A percentile compares a stretch with the other conserved stretches of the same genome.
Evolutionary conservation across 345 rosid species (phyloP).

Genomic region (Citrus trifoliata): DNA sequence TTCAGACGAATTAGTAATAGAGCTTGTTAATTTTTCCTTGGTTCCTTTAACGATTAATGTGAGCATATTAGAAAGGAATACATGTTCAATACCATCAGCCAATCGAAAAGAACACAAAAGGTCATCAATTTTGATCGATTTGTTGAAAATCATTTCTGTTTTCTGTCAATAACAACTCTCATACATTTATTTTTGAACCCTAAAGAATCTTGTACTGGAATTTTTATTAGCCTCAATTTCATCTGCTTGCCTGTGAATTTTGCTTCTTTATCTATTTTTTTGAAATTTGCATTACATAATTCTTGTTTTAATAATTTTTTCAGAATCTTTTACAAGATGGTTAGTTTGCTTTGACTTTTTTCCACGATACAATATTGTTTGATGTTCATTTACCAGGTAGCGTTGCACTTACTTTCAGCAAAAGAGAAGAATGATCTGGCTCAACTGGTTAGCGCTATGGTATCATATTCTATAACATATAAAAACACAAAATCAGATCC

Average conservation of each 20-base stretch:
- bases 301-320: background rate
- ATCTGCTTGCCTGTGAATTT: background rate
- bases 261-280: background rate
- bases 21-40: background rate
- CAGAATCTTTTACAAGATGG: background rate
- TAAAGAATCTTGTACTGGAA: background rate
- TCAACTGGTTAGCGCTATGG: conserved; percentile 66
- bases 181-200: background rate
- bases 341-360: background rate
- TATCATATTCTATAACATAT: conserved; percentile 70
- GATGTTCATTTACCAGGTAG: conserved; percentile 53
- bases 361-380: background rate
- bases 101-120: background rate
- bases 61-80: background rate
- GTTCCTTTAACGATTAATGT: background rate
- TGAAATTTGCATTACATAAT: background rate
- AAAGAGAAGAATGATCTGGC: conserved; percentile 66
- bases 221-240: background rate
- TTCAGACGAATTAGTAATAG: background rate
- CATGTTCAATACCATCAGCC: background rate
- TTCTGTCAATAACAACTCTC: background rate
- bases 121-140: background rate
- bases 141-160: background rate
- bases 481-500: conserved; percentile 51
- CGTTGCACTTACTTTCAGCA: conserved; percentile 72